Evolutionary conservation across 1,139 yeast species (phyloP).

Genomic region (Yamadazyma oceani): DNA sequence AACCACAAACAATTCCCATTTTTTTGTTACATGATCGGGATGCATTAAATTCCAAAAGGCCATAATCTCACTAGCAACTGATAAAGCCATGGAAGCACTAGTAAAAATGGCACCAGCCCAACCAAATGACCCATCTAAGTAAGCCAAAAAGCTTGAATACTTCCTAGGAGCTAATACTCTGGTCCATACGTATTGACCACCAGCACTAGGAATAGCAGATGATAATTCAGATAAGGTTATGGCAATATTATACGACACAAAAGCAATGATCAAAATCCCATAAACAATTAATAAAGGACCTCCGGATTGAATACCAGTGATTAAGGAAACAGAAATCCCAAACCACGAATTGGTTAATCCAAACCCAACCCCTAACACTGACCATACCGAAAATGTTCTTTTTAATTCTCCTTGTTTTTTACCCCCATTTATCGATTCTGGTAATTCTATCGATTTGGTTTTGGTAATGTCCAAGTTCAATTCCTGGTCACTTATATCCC

Average conservation of each 20-base stretch:
- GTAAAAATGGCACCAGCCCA: slow-evolving; percentile 60
- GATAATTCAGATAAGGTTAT: slow-evolving; percentile 47
- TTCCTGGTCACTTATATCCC: slow-evolving; percentile 1
- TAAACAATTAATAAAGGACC: slow-evolving; percentile 67
- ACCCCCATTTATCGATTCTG: slow-evolving; percentile 6
- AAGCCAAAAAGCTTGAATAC: slow-evolving; percentile 46
- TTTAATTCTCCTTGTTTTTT: slow-evolving; percentile 28
- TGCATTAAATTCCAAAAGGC: slow-evolving; percentile 53
- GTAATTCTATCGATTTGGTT: slow-evolving; percentile 9
- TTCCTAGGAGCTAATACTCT: slow-evolving; percentile 52
- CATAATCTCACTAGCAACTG: slow-evolving; percentile 49
- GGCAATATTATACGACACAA: slow-evolving; percentile 38
- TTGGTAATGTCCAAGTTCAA: slow-evolving; percentile 5
- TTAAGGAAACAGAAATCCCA: slow-evolving; percentile 62
- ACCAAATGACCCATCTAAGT: slow-evolving; percentile 53
- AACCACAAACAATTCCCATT: slow-evolving; percentile 61
- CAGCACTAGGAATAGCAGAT: slow-evolving; percentile 59
- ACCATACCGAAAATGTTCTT: slow-evolving; percentile 51
- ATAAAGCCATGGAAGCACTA: slow-evolving; percentile 57
- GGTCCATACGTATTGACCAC: slow-evolving; percentile 69
- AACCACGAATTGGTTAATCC: slow-evolving; percentile 66
- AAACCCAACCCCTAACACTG: slow-evolving; percentile 62
- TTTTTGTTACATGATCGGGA: slow-evolving; percentile 41
- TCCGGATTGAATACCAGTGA: slow-evolving; percentile 62
- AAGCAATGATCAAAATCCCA: slow-evolving; percentile 63